Conservation (phyloP, 768 basidiomycete genomes). For the Trametes maxima region DNA sequence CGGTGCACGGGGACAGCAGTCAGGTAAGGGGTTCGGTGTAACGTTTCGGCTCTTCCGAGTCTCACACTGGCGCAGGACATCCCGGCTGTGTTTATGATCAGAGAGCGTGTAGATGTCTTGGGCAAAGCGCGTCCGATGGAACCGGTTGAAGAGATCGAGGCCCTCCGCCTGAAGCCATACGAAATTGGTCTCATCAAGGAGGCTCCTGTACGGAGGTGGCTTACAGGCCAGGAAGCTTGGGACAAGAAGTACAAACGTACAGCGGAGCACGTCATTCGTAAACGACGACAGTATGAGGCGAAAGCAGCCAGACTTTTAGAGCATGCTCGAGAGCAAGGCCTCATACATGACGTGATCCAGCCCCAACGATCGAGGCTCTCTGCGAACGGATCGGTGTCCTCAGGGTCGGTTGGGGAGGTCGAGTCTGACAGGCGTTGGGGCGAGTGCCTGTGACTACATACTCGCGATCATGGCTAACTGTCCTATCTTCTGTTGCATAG, state of each 20-base stretch:
- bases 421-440: conserved; percentile 31
- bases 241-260: conserved; percentile 51
- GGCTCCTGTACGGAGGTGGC: conserved; percentile 67
- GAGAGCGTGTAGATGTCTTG: conserved; percentile 69
- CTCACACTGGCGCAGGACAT: conserved; percentile 22
- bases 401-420: conserved; percentile 22
- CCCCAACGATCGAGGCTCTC: conserved; percentile 9
- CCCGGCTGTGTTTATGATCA: conserved; percentile 51
- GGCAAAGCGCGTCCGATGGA: conserved; percentile 70
- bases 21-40: not conserved
- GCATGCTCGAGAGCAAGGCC: conserved; percentile 50
- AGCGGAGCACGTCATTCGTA: conserved; percentile 45
- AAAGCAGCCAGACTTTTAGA: conserved; percentile 47
- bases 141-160: conserved; percentile 51
- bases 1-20: not conserved
- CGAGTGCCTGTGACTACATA: not conserved
- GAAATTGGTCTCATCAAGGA: conserved; percentile 78
- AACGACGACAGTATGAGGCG: conserved; percentile 47
- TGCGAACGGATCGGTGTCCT: conserved; percentile 15
- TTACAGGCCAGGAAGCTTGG: conserved; percentile 62
- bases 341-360: conserved; percentile 33
- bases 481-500: conserved; percentile 33
- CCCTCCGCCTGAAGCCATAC: conserved; percentile 51
- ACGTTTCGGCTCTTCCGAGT: too few relatives aligned
- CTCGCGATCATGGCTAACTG: too few relatives aligned